Conservation (phyloP, 176 grass and related monocot species). For the Oryza punctata region DNA sequence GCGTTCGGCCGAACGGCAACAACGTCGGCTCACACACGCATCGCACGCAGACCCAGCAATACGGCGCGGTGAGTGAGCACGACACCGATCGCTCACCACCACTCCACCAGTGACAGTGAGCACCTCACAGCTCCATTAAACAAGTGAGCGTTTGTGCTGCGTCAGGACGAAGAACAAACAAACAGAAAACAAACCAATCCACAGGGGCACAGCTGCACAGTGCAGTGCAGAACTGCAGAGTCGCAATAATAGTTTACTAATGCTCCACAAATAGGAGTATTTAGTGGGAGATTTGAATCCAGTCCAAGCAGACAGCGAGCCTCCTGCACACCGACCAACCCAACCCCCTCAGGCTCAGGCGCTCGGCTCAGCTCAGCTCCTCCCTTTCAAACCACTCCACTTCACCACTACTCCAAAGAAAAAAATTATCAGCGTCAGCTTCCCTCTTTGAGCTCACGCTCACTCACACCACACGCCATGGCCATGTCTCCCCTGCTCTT, state of each 20-base stretch:
- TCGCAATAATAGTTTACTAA: not conserved
- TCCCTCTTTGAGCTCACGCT: conserved; percentile 1
- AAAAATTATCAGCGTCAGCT: not conserved
- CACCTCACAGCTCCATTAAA: not conserved
- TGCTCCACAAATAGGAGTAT: not conserved
- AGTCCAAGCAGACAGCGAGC: conserved; percentile 14
- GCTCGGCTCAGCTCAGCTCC: not conserved
- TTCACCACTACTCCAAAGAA: not conserved
- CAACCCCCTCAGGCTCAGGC: not conserved
- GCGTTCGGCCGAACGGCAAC: conserved; percentile 43
- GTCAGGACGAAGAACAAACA: conserved; percentile 43
- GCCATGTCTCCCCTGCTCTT: conserved; percentile 26
- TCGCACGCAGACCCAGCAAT: not conserved
- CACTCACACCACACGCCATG: not conserved
- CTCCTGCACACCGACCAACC: conserved; percentile 16
- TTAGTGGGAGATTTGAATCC: conserved; percentile 51
- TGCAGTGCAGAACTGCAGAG: not conserved
- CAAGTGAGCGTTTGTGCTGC: not conserved
- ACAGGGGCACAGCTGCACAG: not conserved
- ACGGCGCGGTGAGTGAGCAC: not conserved
- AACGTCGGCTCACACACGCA: conserved; percentile 8
- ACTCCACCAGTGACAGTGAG: conserved; percentile 5
- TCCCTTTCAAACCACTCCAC: conserved; percentile 42
- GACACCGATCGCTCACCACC: conserved; percentile 24
- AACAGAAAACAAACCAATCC: conserved; percentile 47